Percentiles rank a stretch among this genome's conserved stretches.
These are phyloP conservation scores for Dipteronia sinensis DNA, from an alignment of 345 rosid genomes.

Conservation along the genomic window DNA sequence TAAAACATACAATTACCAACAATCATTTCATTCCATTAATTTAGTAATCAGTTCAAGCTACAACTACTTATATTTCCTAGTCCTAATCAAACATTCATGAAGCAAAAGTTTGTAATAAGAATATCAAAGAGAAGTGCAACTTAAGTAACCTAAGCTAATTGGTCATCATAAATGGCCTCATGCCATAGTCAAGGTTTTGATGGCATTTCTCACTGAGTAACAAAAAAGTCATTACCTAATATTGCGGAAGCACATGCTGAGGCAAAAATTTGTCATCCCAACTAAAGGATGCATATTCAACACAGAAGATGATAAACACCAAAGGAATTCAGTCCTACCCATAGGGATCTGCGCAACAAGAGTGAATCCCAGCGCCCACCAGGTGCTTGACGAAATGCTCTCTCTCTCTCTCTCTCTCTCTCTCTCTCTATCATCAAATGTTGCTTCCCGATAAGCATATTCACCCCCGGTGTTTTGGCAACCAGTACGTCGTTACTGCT, in stretches of 20 bases:
- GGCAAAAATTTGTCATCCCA: background rate
- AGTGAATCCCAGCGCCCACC: too few relatives aligned
- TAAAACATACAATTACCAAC: background rate
- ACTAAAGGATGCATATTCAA: too few relatives aligned
- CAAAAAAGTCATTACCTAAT: background rate
- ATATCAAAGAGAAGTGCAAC: background rate
- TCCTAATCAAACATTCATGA: background rate
- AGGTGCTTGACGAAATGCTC: too few relatives aligned
- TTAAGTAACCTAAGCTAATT: conserved; percentile 5
- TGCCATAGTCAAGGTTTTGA: background rate
- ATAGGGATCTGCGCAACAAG: too few relatives aligned
- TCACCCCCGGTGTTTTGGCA: too few relatives aligned
- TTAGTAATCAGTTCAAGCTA: background rate
- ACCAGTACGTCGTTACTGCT: too few relatives aligned
- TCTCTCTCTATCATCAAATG: too few relatives aligned
- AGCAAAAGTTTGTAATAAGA: background rate
- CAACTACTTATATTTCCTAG: conserved; percentile 6
- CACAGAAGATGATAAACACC: too few relatives aligned
- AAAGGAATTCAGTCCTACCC: too few relatives aligned
- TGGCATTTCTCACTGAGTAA: background rate
- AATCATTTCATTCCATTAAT: conserved; percentile 13
- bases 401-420: too few relatives aligned
- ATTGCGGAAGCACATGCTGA: background rate
- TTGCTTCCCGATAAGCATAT: too few relatives aligned
- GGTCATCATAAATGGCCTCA: background rate